Evolutionary conservation across 768 basidiomycete species (phyloP).

Genomic region (Boletus rufocinnamomeus): DNA sequence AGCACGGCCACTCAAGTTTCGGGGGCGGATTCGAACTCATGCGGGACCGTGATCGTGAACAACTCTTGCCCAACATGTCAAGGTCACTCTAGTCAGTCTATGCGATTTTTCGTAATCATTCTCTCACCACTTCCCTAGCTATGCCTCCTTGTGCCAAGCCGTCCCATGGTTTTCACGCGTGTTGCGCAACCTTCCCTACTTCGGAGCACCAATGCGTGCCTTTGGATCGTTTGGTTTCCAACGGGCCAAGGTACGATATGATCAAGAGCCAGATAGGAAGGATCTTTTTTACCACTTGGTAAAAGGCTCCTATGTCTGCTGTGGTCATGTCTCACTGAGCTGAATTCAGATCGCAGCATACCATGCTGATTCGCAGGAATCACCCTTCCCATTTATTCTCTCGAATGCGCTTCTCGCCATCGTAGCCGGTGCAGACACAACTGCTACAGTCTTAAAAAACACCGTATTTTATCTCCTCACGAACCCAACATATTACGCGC

Average conservation of each 20-base stretch:
- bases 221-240: slow-evolving; percentile 32
- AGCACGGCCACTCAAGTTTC: slow-evolving; percentile 30
- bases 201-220: slow-evolving; percentile 31
- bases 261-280: slow-evolving; percentile 22
- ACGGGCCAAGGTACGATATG: slow-evolving; percentile 27
- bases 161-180: slow-evolving; percentile 30
- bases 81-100: slow-evolving; percentile 31
- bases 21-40: slow-evolving; percentile 41
- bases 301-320: neutral
- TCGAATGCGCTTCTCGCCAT: slow-evolving; percentile 42
- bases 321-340: neutral
- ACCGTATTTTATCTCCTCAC: slow-evolving; percentile 43
- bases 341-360: slow-evolving; percentile 30
- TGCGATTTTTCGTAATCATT: neutral
- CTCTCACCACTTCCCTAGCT: slow-evolving; percentile 16
- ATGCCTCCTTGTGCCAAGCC: slow-evolving; percentile 16
- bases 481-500: slow-evolving; percentile 39
- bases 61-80: slow-evolving; percentile 33
- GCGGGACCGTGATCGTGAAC: slow-evolving; percentile 38
- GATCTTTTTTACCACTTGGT: slow-evolving; percentile 49
- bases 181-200: slow-evolving; percentile 32
- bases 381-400: slow-evolving; percentile 32
- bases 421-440: slow-evolving; percentile 53
- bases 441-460: slow-evolving; percentile 40
- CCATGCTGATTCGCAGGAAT: slow-evolving; percentile 27